These are phyloP conservation scores for Xylaria venustula DNA, from an alignment of 495 filamentous ascomycete species.

Conservation along the genomic window DNA sequence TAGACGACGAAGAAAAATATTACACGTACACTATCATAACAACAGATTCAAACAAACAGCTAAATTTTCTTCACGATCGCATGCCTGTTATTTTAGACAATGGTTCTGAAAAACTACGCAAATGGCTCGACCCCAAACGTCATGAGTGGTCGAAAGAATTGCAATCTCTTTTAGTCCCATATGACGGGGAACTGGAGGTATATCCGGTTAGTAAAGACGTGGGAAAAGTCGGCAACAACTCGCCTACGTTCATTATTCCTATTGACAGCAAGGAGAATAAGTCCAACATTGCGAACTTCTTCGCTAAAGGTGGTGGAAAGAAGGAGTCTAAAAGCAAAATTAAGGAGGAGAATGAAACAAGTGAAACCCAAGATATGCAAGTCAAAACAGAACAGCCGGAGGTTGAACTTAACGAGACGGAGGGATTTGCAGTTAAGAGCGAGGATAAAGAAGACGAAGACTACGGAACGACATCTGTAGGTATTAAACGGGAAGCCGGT, in stretches of 20 bases:
- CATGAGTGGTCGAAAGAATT: constrained; percentile 75
- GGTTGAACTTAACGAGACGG: constrained; percentile 22
- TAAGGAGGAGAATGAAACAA: background rate
- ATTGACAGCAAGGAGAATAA: constrained; percentile 83
- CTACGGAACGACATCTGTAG: constrained; percentile 22
- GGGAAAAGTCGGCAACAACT: constrained; percentile 94
- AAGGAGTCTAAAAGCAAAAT: background rate
- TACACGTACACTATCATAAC: constrained; percentile 94
- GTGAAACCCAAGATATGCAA: background rate
- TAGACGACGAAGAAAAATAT: constrained; percentile 55
- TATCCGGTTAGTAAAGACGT: constrained; percentile 88
- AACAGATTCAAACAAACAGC: constrained; percentile 73
- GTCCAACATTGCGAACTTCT: constrained; percentile 90
- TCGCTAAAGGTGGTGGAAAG: constrained; percentile 51
- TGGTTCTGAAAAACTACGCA: constrained; percentile 64
- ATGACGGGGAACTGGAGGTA: constrained; percentile 73
- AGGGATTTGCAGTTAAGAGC: background rate
- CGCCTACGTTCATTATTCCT: constrained; percentile 76
- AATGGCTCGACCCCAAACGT: constrained; percentile 75
- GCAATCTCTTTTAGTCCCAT: constrained; percentile 74
- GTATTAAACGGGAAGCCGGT: constrained; percentile 59
- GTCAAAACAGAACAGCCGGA: constrained; percentile 22
- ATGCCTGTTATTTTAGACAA: constrained; percentile 94
- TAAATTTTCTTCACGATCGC: constrained; percentile 84
- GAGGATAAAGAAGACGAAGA: constrained; percentile 13